Percentiles rank a stretch among this genome's conserved stretches.
Evolutionary conservation across 768 basidiomycete genomes (phyloP).

Genomic region (Pisolithus tinctorius): DNA sequence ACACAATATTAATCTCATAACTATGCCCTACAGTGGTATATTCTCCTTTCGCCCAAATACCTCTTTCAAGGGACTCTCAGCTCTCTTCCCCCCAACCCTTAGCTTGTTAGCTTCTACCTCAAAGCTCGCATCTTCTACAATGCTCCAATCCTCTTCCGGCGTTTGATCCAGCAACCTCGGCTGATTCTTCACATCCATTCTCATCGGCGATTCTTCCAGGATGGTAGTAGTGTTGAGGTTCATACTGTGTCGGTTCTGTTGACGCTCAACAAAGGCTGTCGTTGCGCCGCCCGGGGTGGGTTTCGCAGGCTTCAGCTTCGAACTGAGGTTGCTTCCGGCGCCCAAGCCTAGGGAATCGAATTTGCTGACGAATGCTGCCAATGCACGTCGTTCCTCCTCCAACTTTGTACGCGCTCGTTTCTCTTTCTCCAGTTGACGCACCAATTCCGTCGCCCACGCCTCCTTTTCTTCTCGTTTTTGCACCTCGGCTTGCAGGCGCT

Average conservation of each 20-base stretch:
- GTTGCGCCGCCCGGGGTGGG: too few relatives aligned
- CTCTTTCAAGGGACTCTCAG: conserved; percentile 24
- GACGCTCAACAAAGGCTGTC: conserved; percentile 43
- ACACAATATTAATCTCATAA: too few relatives aligned
- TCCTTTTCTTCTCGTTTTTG: conserved; percentile 60
- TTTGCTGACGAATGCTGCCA: too few relatives aligned
- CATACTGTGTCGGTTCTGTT: conserved; percentile 27
- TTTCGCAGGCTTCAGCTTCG: too few relatives aligned
- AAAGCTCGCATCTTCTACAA: conserved; percentile 46
- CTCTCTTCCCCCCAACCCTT: conserved; percentile 24
- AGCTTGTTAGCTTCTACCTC: conserved; percentile 31
- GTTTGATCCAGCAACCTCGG: conserved; percentile 54
- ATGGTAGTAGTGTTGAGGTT: conserved; percentile 19
- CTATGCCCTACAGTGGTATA: conserved; percentile 10
- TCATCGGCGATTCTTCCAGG: conserved; percentile 39
- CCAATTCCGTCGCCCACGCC: conserved; percentile 67
- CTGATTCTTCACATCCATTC: conserved; percentile 38
- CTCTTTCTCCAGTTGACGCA: conserved; percentile 72
- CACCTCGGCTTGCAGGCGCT: conserved; percentile 50
- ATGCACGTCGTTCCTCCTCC: conserved; percentile 74
- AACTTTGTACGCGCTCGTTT: conserved; percentile 61
- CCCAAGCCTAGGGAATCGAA: too few relatives aligned
- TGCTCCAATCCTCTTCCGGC: conserved; percentile 48
- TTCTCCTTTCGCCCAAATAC: conserved; percentile 22
- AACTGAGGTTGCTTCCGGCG: too few relatives aligned